Percentiles rank a stretch among this genome's conserved stretches.
These are phyloP conservation scores for Fusarium piperis DNA, from an alignment of 2,329 filamentous ascomycete genomes.

Conservation along the genomic window DNA sequence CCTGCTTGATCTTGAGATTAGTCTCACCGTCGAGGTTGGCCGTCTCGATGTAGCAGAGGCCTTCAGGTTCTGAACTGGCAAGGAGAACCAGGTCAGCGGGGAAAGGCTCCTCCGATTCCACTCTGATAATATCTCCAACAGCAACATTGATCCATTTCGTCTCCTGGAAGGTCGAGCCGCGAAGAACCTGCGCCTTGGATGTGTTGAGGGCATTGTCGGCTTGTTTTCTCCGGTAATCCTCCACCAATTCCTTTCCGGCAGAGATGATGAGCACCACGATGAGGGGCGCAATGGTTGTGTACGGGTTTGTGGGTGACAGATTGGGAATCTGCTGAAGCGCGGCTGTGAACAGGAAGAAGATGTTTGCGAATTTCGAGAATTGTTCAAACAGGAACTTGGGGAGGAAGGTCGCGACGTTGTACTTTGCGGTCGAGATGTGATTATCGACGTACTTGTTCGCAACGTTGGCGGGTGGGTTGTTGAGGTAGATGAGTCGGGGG, in stretches of 20 bases:
- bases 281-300: constrained; percentile 96
- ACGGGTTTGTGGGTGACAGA: constrained; percentile 93
- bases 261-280: constrained; percentile 92
- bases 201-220: constrained; percentile 90
- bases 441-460: constrained; percentile 94
- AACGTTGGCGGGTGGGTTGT: constrained; percentile 93
- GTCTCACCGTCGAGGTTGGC: constrained; percentile 98
- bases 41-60: constrained; percentile 97
- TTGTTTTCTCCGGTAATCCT: constrained; percentile 89
- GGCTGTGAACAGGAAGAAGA: constrained; percentile 99
- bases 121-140: constrained; percentile 91
- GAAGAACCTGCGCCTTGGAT: constrained; percentile 83
- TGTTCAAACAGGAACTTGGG: constrained; percentile 98
- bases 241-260: constrained; percentile 91
- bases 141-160: constrained; percentile 93
- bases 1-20: constrained; percentile 99
- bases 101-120: constrained; percentile 94
- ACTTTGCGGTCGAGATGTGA: constrained; percentile 97
- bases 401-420: constrained; percentile 91
- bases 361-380: constrained; percentile 98
- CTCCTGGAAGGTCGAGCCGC: constrained; percentile 84
- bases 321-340: constrained; percentile 93
- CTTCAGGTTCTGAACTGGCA: constrained; percentile 95
- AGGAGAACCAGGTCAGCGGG: constrained; percentile 92
- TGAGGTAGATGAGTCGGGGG: constrained; percentile 91